These are phyloP conservation scores for Carnegiea gigantea DNA, from an alignment of 179 eudicot genomes.

Conservation along the genomic window DNA sequence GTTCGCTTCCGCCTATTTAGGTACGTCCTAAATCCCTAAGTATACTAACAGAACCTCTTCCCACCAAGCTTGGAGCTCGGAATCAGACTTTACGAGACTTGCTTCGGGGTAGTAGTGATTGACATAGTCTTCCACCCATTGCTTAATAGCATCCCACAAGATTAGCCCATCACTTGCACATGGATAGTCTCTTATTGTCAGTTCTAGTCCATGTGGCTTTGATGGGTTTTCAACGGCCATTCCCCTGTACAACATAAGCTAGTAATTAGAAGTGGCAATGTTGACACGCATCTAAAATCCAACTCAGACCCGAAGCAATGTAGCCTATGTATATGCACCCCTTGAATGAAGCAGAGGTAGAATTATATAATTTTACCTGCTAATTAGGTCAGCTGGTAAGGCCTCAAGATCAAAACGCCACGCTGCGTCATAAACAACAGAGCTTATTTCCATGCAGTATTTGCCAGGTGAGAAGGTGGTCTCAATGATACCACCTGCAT, in stretches of 20 bases:
- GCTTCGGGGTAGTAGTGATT: constrained; percentile 48
- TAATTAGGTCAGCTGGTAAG: constrained; percentile 56
- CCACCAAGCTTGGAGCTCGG: constrained; percentile 84
- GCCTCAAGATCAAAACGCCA: constrained; percentile 66
- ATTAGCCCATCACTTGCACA: constrained; percentile 67
- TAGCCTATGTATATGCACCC: no score
- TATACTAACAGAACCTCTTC: no score
- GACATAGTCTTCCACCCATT: constrained; percentile 68
- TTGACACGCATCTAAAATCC: no score
- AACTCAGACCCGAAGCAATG: no score
- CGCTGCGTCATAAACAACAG: constrained; percentile 46
- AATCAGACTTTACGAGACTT: constrained; percentile 37
- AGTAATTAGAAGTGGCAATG: not conserved
- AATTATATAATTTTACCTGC: constrained; percentile 36
- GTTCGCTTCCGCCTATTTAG: no score
- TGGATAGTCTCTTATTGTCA: constrained; percentile 69
- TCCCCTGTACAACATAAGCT: constrained; percentile 33
- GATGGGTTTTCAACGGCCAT: constrained; percentile 64
- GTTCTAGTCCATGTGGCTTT: constrained; percentile 67
- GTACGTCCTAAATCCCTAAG: no score
- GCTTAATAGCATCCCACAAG: constrained; percentile 56
- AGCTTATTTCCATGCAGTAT: constrained; percentile 54
- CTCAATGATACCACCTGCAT: constrained; percentile 59
- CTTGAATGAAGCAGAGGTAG: not conserved
- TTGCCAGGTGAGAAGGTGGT: constrained; percentile 42